Evolutionary conservation across 2,329 filamentous ascomycete species (phyloP).

Genomic region (Didymellaceae sp.): DNA sequence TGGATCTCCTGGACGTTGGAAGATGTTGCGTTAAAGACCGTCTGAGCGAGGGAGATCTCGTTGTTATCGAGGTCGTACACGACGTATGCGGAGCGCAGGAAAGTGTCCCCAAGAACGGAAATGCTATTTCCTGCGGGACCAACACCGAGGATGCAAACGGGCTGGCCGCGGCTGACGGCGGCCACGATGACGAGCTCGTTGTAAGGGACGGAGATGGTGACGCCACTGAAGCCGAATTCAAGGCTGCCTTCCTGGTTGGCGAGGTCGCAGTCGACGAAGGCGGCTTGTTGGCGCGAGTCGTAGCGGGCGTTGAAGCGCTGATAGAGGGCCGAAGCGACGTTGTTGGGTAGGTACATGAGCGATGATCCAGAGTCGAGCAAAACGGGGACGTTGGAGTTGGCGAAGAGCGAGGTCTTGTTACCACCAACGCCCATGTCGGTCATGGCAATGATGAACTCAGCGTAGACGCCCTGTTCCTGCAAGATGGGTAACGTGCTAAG

Average conservation of each 20-base stretch:
- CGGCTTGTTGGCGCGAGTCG: constrained; percentile 50
- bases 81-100: constrained; percentile 67
- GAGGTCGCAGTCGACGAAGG: constrained; percentile 61
- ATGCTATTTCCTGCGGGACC: constrained; percentile 56
- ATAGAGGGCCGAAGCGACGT: constrained; percentile 59
- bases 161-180: constrained; percentile 50
- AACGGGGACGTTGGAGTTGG: constrained; percentile 57
- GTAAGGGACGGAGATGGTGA: constrained; percentile 61
- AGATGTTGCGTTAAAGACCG: constrained; percentile 63
- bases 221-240: constrained; percentile 63
- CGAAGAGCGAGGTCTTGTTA: constrained; percentile 52
- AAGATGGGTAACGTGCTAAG: constrained; percentile 68
- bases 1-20: constrained; percentile 62
- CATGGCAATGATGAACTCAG: constrained; percentile 60
- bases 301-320: constrained; percentile 51
- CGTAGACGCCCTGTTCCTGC: constrained; percentile 55
- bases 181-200: constrained; percentile 63
- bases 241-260: constrained; percentile 58
- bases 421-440: constrained; percentile 55
- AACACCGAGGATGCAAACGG: constrained; percentile 58
- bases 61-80: constrained; percentile 68
- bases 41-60: constrained; percentile 66
- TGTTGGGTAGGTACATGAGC: constrained; percentile 71
- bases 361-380: constrained; percentile 80
- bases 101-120: constrained; percentile 66